phyloP scores from a whole-genome alignment of 257 asterid species.

The Jaltomata sinuosa region DNA sequence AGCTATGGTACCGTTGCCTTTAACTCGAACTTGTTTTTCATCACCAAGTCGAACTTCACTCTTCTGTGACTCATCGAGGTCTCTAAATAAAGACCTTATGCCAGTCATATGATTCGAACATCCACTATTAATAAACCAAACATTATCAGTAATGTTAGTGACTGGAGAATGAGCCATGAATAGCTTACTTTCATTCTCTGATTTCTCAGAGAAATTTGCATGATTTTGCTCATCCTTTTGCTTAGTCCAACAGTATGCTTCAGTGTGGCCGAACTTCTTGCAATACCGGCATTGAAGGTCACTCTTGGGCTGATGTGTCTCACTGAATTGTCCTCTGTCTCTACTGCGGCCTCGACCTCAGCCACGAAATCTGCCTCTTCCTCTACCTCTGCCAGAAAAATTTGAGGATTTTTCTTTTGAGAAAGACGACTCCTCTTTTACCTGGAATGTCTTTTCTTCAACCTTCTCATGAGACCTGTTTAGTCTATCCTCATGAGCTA shows the following conservation, averaged over 20 bases:
- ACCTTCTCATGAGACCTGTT: background rate
- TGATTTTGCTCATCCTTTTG: background rate
- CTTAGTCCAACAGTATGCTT: constrained; percentile 4
- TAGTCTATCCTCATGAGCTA: background rate
- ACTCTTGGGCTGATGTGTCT: background rate
- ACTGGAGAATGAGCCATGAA: background rate
- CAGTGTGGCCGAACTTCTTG: background rate
- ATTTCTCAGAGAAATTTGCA: background rate
- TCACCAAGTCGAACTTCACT: background rate
- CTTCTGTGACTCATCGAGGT: background rate
- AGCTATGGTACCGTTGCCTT: background rate
- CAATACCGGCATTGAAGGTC: background rate
- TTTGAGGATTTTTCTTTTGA: no score
- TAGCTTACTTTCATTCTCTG: background rate
- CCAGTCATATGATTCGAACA: background rate
- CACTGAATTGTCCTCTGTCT: background rate
- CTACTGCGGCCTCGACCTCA: background rate
- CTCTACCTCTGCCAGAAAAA: background rate
- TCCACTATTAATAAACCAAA: background rate
- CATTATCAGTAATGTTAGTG: background rate
- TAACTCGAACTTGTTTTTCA: background rate
- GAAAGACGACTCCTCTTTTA: background rate
- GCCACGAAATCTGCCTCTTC: background rate
- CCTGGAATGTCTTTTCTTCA: constrained; percentile 7
- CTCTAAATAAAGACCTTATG: background rate